phyloP scores from a whole-genome alignment of 2,329 filamentous ascomycete genomes.

The Fusarium sp. region DNA sequence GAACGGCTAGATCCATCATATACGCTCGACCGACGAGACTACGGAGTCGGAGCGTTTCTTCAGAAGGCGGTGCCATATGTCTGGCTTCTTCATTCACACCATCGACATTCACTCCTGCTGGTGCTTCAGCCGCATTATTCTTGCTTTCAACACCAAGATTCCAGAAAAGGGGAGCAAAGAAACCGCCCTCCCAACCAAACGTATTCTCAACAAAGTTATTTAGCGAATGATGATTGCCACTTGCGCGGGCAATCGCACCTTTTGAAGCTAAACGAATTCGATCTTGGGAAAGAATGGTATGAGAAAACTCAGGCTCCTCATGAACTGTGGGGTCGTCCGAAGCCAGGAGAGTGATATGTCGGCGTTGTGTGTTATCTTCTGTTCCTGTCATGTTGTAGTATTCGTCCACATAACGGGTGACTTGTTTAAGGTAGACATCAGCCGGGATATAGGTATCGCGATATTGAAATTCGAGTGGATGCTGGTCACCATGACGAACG shows the following conservation, averaged over 20 bases:
- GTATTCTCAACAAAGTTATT: constrained; percentile 77
- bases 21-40: constrained; percentile 84
- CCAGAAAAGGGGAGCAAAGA: constrained; percentile 85
- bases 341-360: constrained; percentile 70
- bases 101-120: constrained; percentile 39
- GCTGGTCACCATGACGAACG: constrained; percentile 81
- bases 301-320: constrained; percentile 68
- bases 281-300: constrained; percentile 73
- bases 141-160: constrained; percentile 68
- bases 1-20: constrained; percentile 80
- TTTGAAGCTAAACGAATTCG: constrained; percentile 80
- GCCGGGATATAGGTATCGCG: constrained; percentile 81
- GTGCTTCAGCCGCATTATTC: constrained; percentile 51
- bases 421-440: constrained; percentile 71
- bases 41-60: constrained; percentile 72
- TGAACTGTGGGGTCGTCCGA: constrained; percentile 86
- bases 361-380: constrained; percentile 49
- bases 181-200: constrained; percentile 89
- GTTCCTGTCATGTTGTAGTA: constrained; percentile 56
- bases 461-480: constrained; percentile 82
- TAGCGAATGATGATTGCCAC: constrained; percentile 60
- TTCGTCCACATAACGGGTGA: constrained; percentile 62
- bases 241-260: constrained; percentile 53
- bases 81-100: constrained; percentile 40
- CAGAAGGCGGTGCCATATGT: constrained; percentile 49